These are phyloP conservation scores for Hygrophorus pudorinus DNA, from an alignment of 768 basidiomycete species.

Conservation along the genomic window DNA sequence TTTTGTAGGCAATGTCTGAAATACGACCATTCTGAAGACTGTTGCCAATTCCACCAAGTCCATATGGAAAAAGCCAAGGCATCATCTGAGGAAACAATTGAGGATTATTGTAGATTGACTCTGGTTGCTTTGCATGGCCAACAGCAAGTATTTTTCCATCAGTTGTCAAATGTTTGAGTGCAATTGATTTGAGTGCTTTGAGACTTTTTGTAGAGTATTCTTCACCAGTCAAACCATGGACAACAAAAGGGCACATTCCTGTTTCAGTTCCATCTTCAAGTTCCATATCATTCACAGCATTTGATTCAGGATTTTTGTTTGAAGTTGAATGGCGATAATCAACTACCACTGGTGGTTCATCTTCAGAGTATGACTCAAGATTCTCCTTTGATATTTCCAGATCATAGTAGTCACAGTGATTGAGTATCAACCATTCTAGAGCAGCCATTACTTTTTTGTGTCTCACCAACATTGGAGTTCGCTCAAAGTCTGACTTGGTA, in stretches of 20 bases:
- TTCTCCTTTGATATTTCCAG: slow-evolving; percentile 14
- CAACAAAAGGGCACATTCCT: slow-evolving; percentile 19
- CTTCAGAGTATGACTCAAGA: slow-evolving; percentile 9
- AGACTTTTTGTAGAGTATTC: slow-evolving; percentile 8
- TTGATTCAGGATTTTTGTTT: slow-evolving; percentile 7
- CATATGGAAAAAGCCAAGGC: slow-evolving; percentile 32
- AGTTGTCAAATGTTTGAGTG: slow-evolving; percentile 10
- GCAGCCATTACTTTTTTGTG: slow-evolving; percentile 12
- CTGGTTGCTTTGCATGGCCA: slow-evolving; percentile 11
- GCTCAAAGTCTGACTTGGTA: slow-evolving; percentile 8
- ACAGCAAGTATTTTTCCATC: slow-evolving; percentile 13
- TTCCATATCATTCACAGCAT: slow-evolving; percentile 11
- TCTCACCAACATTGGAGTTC: slow-evolving; percentile 17
- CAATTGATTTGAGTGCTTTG: slow-evolving; percentile 10
- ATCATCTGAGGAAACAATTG: slow-evolving; percentile 21
- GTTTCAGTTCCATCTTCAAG: slow-evolving; percentile 14
- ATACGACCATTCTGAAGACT: neutral
- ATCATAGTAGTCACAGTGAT: slow-evolving; percentile 18
- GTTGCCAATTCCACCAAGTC: slow-evolving; percentile 19
- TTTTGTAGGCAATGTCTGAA: slow-evolving; percentile 17
- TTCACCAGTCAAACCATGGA: slow-evolving; percentile 18
- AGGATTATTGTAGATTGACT: slow-evolving; percentile 18
- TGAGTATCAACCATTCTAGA: slow-evolving; percentile 19
- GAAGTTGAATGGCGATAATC: slow-evolving; percentile 5
- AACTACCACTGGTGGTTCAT: slow-evolving; percentile 10